phyloP scores from a whole-genome alignment of 805 yeast species.

The Metschnikowia aberdeeniae region DNA sequence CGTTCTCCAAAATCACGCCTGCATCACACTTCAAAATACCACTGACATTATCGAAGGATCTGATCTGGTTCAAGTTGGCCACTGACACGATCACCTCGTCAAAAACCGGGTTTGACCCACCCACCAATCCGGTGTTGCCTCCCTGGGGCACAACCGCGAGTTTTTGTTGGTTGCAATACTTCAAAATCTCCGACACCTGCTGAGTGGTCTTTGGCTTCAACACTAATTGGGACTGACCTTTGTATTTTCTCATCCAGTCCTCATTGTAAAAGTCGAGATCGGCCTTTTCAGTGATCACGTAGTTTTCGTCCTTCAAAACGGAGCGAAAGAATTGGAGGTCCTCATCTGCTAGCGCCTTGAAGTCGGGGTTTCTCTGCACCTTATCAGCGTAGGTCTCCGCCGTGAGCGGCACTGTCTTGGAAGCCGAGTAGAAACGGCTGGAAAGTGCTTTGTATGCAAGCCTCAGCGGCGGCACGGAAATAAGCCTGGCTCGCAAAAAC shows the following conservation, averaged over 20 bases:
- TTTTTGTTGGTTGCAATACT: conserved; percentile 71
- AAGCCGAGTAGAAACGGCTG: conserved; percentile 21
- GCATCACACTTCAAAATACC: conserved; percentile 90
- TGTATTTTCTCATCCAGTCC: conserved; percentile 92
- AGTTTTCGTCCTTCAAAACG: conserved; percentile 49
- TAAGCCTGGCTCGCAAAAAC: conserved; percentile 3
- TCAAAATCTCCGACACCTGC: conserved; percentile 71
- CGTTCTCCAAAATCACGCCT: conserved; percentile 82
- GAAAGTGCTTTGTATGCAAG: background rate
- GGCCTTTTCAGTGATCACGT: conserved; percentile 51
- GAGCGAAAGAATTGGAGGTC: conserved; percentile 62
- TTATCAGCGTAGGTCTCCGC: conserved; percentile 62
- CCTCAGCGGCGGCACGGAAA: background rate
- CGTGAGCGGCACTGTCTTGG: conserved; percentile 50
- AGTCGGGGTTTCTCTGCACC: conserved; percentile 49
- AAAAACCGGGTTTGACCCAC: conserved; percentile 89
- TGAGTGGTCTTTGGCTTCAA: conserved; percentile 78
- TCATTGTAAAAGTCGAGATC: conserved; percentile 74
- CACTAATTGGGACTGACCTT: conserved; percentile 79
- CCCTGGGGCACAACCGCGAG: conserved; percentile 95
- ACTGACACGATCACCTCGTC: conserved; percentile 82
- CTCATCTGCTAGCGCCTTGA: conserved; percentile 46
- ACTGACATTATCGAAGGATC: conserved; percentile 75
- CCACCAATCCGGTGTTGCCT: conserved; percentile 94
- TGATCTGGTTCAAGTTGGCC: conserved; percentile 65